Evolutionary conservation across 1,284 basidiomycete species (phyloP).

Genomic region (Dichomitus squalens): DNA sequence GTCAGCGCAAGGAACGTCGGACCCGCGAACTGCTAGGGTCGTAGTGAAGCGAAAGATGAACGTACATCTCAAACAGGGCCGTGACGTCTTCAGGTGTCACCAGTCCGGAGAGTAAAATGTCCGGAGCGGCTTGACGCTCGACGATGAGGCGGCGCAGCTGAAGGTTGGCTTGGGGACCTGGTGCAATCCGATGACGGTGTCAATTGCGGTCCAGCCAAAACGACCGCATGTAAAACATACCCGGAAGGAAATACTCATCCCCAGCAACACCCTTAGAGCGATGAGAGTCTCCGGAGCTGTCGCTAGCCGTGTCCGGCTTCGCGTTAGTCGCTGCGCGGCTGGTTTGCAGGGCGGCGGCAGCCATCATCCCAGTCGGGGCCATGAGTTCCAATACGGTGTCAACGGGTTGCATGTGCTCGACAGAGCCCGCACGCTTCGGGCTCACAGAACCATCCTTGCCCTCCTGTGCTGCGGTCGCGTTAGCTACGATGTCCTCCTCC

Average conservation of each 20-base stretch:
- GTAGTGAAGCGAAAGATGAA: constrained; percentile 15
- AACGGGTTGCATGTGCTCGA: constrained; percentile 4
- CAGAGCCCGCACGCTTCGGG: constrained; percentile 4
- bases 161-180: constrained; percentile 36
- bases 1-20: background rate
- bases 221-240: constrained; percentile 16
- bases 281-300: background rate
- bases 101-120: constrained; percentile 46
- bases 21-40: background rate
- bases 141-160: constrained; percentile 44
- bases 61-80: constrained; percentile 48
- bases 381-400: constrained; percentile 25
- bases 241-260: constrained; percentile 33
- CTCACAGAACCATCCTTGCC: background rate
- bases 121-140: constrained; percentile 44
- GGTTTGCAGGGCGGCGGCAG: constrained; percentile 31
- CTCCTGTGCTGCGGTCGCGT: background rate
- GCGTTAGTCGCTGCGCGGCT: constrained; percentile 18
- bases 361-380: constrained; percentile 36
- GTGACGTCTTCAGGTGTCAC: constrained; percentile 45
- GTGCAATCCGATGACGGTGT: background rate
- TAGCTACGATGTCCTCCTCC: constrained; percentile 26
- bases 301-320: constrained; percentile 12
- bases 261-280: constrained; percentile 31
- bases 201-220: background rate